phyloP scores from a whole-genome alignment of 2,329 filamentous ascomycete genomes.

The Apiospora hydei region DNA sequence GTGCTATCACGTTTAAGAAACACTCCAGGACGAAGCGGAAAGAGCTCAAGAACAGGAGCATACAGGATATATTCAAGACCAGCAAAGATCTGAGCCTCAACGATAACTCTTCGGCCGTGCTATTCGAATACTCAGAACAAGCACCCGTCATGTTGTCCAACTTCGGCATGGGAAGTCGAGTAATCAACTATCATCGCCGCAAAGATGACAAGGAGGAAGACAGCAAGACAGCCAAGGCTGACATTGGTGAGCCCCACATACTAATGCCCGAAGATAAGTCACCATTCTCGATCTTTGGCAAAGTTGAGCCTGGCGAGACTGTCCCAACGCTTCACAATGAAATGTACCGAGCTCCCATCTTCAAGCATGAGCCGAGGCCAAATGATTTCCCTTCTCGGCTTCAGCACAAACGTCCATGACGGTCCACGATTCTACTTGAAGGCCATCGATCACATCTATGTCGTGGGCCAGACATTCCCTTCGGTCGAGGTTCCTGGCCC shows the following conservation, averaged over 20 bases:
- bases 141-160: slow-evolving; percentile 91
- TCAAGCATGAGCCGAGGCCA: slow-evolving; percentile 78
- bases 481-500: slow-evolving; percentile 91
- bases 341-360: slow-evolving; percentile 94
- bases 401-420: slow-evolving; percentile 79
- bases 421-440: slow-evolving; percentile 84
- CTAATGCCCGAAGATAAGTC: slow-evolving; percentile 94
- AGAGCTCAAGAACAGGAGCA: slow-evolving; percentile 79
- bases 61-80: slow-evolving; percentile 78
- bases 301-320: slow-evolving; percentile 88
- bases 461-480: slow-evolving; percentile 92
- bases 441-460: slow-evolving; percentile 88
- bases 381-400: slow-evolving; percentile 87
- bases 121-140: slow-evolving; percentile 96
- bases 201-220: slow-evolving; percentile 74
- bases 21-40: slow-evolving; percentile 81
- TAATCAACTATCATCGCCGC: slow-evolving; percentile 96
- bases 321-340: slow-evolving; percentile 92
- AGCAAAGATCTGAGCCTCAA: slow-evolving; percentile 85
- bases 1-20: slow-evolving; percentile 46
- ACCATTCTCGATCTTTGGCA: slow-evolving; percentile 93
- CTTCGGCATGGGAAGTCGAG: slow-evolving; percentile 94
- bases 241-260: slow-evolving; percentile 88
- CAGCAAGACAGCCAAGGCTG: slow-evolving; percentile 78
- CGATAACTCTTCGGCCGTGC: slow-evolving; percentile 86